A percentile compares a stretch with the other conserved stretches of the same genome.
Conservation (phyloP, 148 eudicot species). For the Vaccinium corymbosum region DNA sequence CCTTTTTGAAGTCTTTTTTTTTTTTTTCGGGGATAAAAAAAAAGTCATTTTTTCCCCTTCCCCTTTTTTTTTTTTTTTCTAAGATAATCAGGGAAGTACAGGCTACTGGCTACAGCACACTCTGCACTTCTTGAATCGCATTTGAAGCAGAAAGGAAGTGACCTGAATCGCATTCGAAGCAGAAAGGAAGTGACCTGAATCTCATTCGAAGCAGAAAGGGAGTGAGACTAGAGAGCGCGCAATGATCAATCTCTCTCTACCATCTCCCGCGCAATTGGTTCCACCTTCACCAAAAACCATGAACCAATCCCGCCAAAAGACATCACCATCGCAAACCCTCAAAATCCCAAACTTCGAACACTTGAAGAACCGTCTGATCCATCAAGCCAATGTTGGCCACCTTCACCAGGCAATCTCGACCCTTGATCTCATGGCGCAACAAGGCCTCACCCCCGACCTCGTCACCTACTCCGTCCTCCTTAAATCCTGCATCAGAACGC, state of each 20-base stretch:
- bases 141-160: no score
- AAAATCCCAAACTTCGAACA: conserved; percentile 30
- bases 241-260: conserved; percentile 37
- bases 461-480: conserved; percentile 51
- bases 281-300: conserved; percentile 15
- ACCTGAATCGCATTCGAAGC: no score
- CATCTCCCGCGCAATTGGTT: conserved; percentile 21
- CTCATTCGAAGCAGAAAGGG: no score
- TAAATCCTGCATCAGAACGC: conserved; percentile 52
- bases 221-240: neutral
- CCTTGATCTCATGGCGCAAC: conserved; percentile 46
- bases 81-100: no score
- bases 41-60: no score
- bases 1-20: no score
- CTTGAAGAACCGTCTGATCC: conserved; percentile 43
- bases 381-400: conserved; percentile 34
- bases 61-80: no score
- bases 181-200: no score
- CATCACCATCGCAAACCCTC: conserved; percentile 10
- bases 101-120: no score
- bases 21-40: no score
- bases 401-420: conserved; percentile 46
- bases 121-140: no score
- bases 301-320: conserved; percentile 20
- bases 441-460: conserved; percentile 45